Base-by-base conservation (phyloP, 176 grass and related monocot genomes). In the Elymus sibiricus region DNA sequence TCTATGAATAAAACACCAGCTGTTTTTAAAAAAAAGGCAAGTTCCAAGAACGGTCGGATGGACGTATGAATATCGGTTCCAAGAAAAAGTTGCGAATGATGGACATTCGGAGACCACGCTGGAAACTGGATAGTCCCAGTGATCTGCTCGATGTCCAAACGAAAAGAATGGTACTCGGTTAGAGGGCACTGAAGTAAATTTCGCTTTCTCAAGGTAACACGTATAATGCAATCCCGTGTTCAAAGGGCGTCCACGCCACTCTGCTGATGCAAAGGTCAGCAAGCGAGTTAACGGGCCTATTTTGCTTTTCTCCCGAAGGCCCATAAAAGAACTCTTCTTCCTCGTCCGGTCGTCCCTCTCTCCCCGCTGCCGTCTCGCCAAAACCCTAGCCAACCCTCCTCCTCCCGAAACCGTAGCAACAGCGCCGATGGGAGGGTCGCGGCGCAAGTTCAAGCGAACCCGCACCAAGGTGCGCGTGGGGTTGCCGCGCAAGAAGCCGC, bases 361-460 rank as follows among this genome's bases (percentile, higher is more conserved):
- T 29, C 34, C 3, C 28, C 3, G 12, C 40, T 28, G 24, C 22
- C 2, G 39, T n/a, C 11, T 69, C n/a, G 7, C 43, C 46, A 39
- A 79, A 80, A 84, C 89, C 80, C 80, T 60, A 84, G 59, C 53
- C 22, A 76, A 55, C 46, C 25, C 40, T 34, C 9, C 64, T 38
- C 69, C 11, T 21, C 67, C 62, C 40, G 22, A 70, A 89, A 89
- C 64, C 79, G 70, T 59, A 56, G 59, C 68, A 74, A 26, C 59
- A 74, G 32, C 38, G 14, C 2, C 47, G 28, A 98, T 98, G 97
- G 94, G 86, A 1, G 79, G 97, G 37, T 98, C 97, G 28, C 90
- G 97, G 19, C 92, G 97, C 70, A 98, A 98, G 92, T 88, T 91
- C 85, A 92, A 92, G 97, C 88, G 93, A 56, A 87, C 97, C 17